Evolutionary conservation across 345 rosid species (phyloP), one percentile per base, ranked within the genome.

Genomic region (Eucalyptus tenuipes): DNA sequence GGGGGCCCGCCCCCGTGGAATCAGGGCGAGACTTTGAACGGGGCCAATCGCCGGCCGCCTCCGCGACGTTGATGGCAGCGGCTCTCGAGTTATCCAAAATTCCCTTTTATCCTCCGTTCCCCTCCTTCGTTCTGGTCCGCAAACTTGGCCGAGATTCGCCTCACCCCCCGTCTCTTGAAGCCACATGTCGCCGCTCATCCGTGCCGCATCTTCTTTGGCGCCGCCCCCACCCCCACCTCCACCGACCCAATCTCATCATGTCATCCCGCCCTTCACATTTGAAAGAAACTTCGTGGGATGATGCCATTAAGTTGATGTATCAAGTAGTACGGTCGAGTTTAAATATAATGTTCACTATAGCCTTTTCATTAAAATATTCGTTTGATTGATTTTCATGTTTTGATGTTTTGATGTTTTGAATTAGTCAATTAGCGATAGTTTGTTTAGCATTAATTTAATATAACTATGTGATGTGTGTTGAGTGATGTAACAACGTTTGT

Each of bases 371-470:
- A 31, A 13, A 16, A 33, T 17, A 71, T 71, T 37, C 81, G 33
- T 33, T 71, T 3, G 11, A 33, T 15, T 33, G 25, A 33, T 52
- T 52, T 52, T 52, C 55, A 18, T 22, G 27, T 71, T 20, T 18
- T 12, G 7, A 33, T 2, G 81, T 9, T n/a, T 8, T 8, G 13
- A 33, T 18, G 40, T 37, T 13, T 20, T 20, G n/a, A 11, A 75
- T 2, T 22, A 1, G 25, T 75, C 1, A 17, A 6, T 68, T 3
- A 9, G 42, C 7, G 1, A 18, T 17, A 9, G 22, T 33, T 4
- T 15, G 22, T 68, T 16, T 31, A 4, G 42, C 42, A 16, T 31
- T 68, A 31, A 9, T 71, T 71, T 71, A 8, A 71, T 71, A 9
- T 33, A 14, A 71, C 0, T 33, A 33, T 3, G 33, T 3, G 14